Base-by-base conservation (phyloP, 768 basidiomycete genomes). In the Lentinula raphanica region DNA sequence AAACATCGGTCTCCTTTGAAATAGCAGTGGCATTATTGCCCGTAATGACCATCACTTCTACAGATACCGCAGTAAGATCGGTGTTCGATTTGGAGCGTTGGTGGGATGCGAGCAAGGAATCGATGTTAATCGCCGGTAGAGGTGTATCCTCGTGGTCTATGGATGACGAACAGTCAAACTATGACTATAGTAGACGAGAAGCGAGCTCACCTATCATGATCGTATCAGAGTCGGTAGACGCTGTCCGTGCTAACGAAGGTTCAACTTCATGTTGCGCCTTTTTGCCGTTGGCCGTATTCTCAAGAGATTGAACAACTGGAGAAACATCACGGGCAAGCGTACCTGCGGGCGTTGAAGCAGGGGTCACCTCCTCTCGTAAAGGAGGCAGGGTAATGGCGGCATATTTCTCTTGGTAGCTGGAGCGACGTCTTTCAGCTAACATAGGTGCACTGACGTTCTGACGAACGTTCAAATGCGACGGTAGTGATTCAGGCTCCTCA, bases 331-430 rank as follows among this genome's bases (percentile, higher is more conserved):
- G 76, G 25, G 79, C 71, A 49, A 88, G 65, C 0, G 87, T 85
- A 9, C 76, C 77, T 1, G 72, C 75, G 17, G 87, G 87, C 1
- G 85, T 77, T 12, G 74, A 67, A 12, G 68, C 70, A 11, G 86
- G 86, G 1, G 87, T 87, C 49, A 73, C 76, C 66, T 85, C 90
- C 69, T 92, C 90, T 58, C 79, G 74, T 58, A 92, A 68, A 5
- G 88, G 74, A 23, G 90, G 88, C 65, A 90, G 70, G 28, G 76
- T 72, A 36, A 85, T 76, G 0, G 80, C 76, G 7, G 87, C 82
- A 62, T 87, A 87, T 64, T 77, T 82, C 58, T 89, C 88, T 5
- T 49, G 28, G 62, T 82, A 84, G 61, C 79, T 88, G 32, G 87
- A 85, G 66, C 79, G 84, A 53, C 84, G 79, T 64, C 79, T 84